Conservation (phyloP, 768 basidiomycete genomes). For the Naganishia antarctica region DNA sequence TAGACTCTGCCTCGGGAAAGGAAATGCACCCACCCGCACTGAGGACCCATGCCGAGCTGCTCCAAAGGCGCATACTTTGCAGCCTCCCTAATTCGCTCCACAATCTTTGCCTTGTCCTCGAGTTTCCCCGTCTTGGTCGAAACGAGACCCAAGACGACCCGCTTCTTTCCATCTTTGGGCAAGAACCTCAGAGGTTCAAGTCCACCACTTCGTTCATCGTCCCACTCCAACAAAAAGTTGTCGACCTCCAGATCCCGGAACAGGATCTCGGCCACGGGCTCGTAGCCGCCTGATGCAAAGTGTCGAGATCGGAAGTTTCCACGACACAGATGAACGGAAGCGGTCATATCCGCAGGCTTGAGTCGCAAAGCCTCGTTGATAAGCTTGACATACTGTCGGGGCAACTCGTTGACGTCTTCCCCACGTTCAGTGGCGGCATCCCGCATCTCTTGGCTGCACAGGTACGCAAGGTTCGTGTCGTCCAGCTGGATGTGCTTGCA, state of each 20-base stretch:
- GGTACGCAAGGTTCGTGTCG: constrained; percentile 32
- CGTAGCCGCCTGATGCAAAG: constrained; percentile 32
- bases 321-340: constrained; percentile 28
- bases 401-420: constrained; percentile 26
- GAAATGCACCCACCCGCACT: constrained; percentile 32
- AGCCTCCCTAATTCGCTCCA: constrained; percentile 34
- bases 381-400: constrained; percentile 27
- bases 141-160: constrained; percentile 36
- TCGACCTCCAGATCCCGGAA: constrained; percentile 28
- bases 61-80: constrained; percentile 36
- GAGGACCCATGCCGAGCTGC: constrained; percentile 36
- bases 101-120: constrained; percentile 37
- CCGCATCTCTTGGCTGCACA: constrained; percentile 29
- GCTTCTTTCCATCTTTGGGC: constrained; percentile 31
- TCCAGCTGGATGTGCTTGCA: constrained; percentile 29
- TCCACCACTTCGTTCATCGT: constrained; percentile 26
- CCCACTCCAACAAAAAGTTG: constrained; percentile 28
- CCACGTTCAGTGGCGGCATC: constrained; percentile 23
- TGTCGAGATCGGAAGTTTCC: constrained; percentile 29
- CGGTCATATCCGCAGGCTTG: constrained; percentile 28
- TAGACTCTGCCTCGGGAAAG: background rate
- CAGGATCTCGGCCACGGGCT: constrained; percentile 30
- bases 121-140: constrained; percentile 35
- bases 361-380: constrained; percentile 27
- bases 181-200: constrained; percentile 32